Evolutionary conservation across 148 eudicot species (phyloP).

Genomic region (Heliamphora exappendiculata): DNA sequence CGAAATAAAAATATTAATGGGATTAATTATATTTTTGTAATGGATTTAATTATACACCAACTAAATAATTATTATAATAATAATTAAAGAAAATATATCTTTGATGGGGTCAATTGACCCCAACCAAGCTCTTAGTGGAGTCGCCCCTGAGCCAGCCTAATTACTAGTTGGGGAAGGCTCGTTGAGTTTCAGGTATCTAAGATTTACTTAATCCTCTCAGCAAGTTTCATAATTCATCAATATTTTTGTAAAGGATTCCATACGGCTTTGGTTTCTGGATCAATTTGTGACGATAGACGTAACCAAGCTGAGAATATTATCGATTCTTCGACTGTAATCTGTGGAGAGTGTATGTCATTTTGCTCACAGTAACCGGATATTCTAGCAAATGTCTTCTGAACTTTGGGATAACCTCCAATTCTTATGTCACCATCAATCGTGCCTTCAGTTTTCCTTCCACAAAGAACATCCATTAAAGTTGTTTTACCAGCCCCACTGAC

Average conservation of each 20-base stretch:
- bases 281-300: conserved; percentile 18
- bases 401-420: conserved; percentile 30
- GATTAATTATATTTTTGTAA: too few species aligned
- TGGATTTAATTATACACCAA: too few species aligned
- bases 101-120: too few species aligned
- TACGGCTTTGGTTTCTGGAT: conserved; percentile 18
- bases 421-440: conserved; percentile 28
- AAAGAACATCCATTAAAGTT: conserved; percentile 32
- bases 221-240: not conserved
- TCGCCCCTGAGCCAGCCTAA: too few species aligned
- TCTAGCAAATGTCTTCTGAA: conserved; percentile 28
- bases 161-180: not conserved
- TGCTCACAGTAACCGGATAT: conserved; percentile 37
- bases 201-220: not conserved
- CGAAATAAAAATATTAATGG: too few species aligned
- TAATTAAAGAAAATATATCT: too few species aligned
- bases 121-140: too few species aligned
- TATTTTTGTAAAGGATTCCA: not conserved
- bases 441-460: conserved; percentile 33
- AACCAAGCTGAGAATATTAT: conserved; percentile 28
- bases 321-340: conserved; percentile 29
- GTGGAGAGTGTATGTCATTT: conserved; percentile 32
- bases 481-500: conserved; percentile 40
- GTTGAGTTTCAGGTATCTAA: not conserved
- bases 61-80: too few species aligned